A percentile compares a stretch with the other conserved stretches of the same genome.
Conservation (phyloP, 106 monocot genomes). For the Acorus gramineus region DNA sequence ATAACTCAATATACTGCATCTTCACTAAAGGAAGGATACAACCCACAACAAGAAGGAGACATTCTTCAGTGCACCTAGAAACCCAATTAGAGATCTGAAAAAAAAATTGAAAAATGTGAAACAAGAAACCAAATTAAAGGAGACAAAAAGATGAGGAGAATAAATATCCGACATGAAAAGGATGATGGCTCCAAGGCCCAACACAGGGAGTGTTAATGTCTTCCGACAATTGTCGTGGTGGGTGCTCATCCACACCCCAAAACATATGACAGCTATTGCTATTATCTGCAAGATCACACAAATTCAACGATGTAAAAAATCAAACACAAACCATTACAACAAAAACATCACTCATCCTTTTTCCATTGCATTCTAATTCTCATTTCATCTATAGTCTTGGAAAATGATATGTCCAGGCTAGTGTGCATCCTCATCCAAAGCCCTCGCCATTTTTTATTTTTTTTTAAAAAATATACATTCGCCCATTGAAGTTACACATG, state of each 20-base stretch:
- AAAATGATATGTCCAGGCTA: no score
- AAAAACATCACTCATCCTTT: neutral
- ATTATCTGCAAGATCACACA: constrained; percentile 38
- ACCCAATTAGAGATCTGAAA: constrained; percentile 87
- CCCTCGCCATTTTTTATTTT: no score
- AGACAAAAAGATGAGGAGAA: neutral
- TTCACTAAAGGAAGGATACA: constrained; percentile 57
- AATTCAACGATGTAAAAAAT: neutral
- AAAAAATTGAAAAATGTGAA: constrained; percentile 1
- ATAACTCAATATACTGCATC: neutral
- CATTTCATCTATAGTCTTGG: no score
- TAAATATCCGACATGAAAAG: constrained; percentile 54
- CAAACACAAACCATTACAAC: neutral
- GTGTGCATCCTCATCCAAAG: no score
- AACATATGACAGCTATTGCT: constrained; percentile 63
- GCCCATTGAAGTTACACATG: no score
- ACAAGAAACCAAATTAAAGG: neutral
- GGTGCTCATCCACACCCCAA: constrained; percentile 92
- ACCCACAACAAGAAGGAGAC: constrained; percentile 55
- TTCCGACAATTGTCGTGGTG: constrained; percentile 79
- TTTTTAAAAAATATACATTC: no score
- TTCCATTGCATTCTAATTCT: no score
- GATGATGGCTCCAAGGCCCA: constrained; percentile 75
- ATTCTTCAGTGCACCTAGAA: constrained; percentile 78
- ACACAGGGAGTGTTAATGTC: constrained; percentile 75